Conservation (phyloP, 345 rosid species). For the Jatropha curcas region DNA sequence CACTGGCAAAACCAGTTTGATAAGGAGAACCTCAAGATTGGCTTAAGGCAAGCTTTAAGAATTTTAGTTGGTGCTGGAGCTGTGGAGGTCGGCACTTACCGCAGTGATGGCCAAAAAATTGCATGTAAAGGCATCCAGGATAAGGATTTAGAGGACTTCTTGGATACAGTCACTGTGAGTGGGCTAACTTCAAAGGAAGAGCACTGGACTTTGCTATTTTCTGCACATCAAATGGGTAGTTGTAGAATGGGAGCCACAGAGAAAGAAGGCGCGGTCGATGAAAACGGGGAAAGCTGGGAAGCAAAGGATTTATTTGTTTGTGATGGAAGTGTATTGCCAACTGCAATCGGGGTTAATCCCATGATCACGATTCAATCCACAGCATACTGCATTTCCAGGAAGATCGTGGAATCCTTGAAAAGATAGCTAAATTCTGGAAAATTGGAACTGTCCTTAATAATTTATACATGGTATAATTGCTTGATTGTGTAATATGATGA, state of each 20-base stretch:
- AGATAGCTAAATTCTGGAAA: neutral
- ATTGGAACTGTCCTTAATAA: neutral
- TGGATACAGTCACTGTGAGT: constrained; percentile 37
- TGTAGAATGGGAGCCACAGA: constrained; percentile 62
- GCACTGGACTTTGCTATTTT: constrained; percentile 41
- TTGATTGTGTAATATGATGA: neutral
- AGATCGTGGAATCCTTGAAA: constrained; percentile 42
- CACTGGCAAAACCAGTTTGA: constrained; percentile 44
- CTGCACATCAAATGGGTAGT: constrained; percentile 82
- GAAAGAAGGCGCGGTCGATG: constrained; percentile 60
- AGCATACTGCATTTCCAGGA: constrained; percentile 58
- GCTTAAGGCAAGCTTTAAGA: constrained; percentile 59
- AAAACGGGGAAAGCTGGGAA: constrained; percentile 61
- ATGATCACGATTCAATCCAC: constrained; percentile 73
- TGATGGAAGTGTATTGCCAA: constrained; percentile 61
- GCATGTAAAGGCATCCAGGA: constrained; percentile 47
- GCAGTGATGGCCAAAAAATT: constrained; percentile 65
- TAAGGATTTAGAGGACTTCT: constrained; percentile 49
- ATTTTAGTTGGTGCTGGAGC: constrained; percentile 80
- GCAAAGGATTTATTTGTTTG: constrained; percentile 56
- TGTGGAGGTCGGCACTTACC: constrained; percentile 65
- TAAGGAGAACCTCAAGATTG: constrained; percentile 57
- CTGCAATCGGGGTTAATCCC: constrained; percentile 70
- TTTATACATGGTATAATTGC: neutral
- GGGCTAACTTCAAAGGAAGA: constrained; percentile 49